A percentile compares a stretch with the other conserved stretches of the same genome.
These are phyloP conservation scores for Myriosclerotinia scirpicola DNA, from an alignment of 2,329 filamentous ascomycete species.

Conservation along the genomic window DNA sequence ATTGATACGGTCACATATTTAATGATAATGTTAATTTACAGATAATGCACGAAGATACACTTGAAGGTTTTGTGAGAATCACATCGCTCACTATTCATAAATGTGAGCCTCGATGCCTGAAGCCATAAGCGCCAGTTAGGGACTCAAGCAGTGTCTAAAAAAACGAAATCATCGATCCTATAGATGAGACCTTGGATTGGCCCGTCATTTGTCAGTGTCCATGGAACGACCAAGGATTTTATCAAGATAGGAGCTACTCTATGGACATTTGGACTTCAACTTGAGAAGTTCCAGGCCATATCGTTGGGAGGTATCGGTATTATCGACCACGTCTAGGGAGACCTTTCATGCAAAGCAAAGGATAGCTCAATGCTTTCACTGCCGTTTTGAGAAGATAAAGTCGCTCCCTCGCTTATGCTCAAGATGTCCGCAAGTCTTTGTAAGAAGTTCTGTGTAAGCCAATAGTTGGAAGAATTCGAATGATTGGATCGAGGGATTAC, in stretches of 20 bases:
- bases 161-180: no score
- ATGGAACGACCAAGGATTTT: no score
- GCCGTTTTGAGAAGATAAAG: background rate
- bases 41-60: background rate
- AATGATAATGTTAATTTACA: constrained; percentile 21
- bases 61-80: background rate
- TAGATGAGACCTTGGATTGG: no score
- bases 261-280: no score
- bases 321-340: background rate
- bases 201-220: no score
- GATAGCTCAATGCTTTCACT: background rate
- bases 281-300: no score
- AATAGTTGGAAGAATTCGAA: background rate
- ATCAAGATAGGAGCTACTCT: no score
- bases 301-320: background rate
- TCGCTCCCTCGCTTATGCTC: background rate
- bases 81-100: background rate
- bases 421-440: no score
- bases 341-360: background rate
- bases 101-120: background rate
- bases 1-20: constrained; percentile 32
- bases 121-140: background rate
- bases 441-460: background rate
- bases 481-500: background rate
- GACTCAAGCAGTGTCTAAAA: background rate